Percentiles rank a stretch among this genome's conserved stretches.
Evolutionary conservation across 768 basidiomycete species (phyloP).

Genomic region (Suillus hirtellus): DNA sequence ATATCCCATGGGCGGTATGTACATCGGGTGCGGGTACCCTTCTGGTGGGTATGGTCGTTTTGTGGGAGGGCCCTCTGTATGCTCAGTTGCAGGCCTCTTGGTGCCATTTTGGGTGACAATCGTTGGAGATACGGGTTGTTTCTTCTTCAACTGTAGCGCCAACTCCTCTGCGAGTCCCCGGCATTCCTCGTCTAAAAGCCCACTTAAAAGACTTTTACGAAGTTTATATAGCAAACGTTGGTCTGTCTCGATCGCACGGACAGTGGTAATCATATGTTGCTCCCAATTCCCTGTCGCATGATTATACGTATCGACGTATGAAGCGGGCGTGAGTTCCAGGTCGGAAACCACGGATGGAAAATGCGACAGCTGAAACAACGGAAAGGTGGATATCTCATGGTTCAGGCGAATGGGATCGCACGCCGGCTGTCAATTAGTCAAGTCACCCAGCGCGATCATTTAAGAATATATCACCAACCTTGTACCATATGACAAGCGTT

Average conservation of each 20-base stretch:
- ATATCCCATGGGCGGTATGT: conserved; percentile 31
- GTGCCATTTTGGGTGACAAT: conserved; percentile 17
- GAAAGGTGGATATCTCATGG: conserved; percentile 61
- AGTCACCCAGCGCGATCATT: conserved; percentile 12
- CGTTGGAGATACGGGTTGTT: conserved; percentile 15
- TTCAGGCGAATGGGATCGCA: conserved; percentile 58
- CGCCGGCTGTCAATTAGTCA: conserved; percentile 40
- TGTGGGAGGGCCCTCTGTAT: conserved; percentile 25
- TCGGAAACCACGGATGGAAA: conserved; percentile 53
- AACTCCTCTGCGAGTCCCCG: conserved; percentile 57
- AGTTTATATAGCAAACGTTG: conserved; percentile 64
- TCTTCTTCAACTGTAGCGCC: conserved; percentile 40
- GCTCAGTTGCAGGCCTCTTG: conserved; percentile 29
- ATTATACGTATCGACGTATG: conserved; percentile 65
- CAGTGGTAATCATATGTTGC: conserved; percentile 60
- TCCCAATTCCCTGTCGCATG: conserved; percentile 61
- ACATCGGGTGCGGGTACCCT: conserved; percentile 28
- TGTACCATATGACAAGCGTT: conserved; percentile 71
- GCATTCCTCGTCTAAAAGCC: conserved; percentile 59
- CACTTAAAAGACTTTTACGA: conserved; percentile 58
- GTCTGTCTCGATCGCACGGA: conserved; percentile 57
- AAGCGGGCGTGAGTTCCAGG: conserved; percentile 49
- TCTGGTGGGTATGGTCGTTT: conserved; percentile 32
- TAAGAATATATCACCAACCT: conserved; percentile 37
- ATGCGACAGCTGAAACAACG: conserved; percentile 59